Base-by-base conservation (phyloP, 2,329 filamentous ascomycete species). In the Chaetomiaceae sp. region DNA sequence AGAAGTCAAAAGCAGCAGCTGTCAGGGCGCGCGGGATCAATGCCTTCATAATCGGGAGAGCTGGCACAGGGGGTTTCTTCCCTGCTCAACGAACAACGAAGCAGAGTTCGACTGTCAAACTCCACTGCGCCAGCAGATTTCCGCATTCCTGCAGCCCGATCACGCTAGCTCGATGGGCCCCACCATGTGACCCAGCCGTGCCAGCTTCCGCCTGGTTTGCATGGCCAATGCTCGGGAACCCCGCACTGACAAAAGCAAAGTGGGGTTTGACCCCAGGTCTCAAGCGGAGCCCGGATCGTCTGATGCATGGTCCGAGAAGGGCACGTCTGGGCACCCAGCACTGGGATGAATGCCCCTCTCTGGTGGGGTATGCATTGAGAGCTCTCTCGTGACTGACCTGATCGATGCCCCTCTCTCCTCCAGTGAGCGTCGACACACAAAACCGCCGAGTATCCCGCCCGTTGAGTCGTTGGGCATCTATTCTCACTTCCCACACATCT, bases 341-440 rank as follows among this genome's bases (percentile, higher is more conserved):
- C 7, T 29, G 50, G 38, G 36, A 34, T 29, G 41, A 23, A 6
- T 53, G 57, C 55, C 56, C 58, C 58, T 60, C 58, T 53, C 51
- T 51, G 52, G 53, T 44, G 57, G 58, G 60, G 49, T 48, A 56
- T 18, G 36, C 33, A 44, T 52, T 46, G 49, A 48, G 44, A 46
- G 43, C 41, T 43, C 56, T 58, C 55, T 54, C 56, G 51, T 61
- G 58, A 59, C 58, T 52, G 48, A 32, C 16, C 38, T 50, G 48
- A 29, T 43, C 52, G 42, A 51, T 32, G 30, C 55, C 53, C 30
- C 33, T 37, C 53, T 29, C 34, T 42, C 43, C 54, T 47, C 45
- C 45, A 50, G 30, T 30, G 44, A 27, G 33, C 14, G 49, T 45
- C 46, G 41, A 44, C 42, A 41, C 48, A 58, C 55, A 59, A 58